These are phyloP conservation scores for Papilionanthe hybrid DNA, from an alignment of 116 monocot species.

Conservation along the genomic window DNA sequence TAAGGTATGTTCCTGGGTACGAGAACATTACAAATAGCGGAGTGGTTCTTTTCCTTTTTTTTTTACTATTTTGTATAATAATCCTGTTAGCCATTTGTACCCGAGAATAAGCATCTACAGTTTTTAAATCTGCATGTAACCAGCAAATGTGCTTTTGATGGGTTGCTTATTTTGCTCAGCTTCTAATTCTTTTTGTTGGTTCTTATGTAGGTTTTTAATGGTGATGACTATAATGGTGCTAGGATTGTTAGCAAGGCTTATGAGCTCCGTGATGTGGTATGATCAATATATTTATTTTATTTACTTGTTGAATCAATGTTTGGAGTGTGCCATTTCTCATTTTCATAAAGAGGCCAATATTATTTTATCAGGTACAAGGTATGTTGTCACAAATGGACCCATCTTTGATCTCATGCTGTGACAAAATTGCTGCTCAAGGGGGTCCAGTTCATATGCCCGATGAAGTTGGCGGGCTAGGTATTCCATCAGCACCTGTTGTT, in stretches of 20 bases:
- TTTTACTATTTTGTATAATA: background rate
- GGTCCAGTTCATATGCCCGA: conserved; percentile 56
- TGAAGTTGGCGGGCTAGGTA: conserved; percentile 33
- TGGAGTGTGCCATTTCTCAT: background rate
- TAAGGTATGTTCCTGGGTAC: conserved; percentile 41
- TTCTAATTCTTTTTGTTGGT: conserved; percentile 8
- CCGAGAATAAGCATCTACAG: background rate
- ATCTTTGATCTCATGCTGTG: conserved; percentile 76
- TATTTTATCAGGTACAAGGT: conserved; percentile 71
- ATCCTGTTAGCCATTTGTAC: background rate
- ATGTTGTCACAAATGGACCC: conserved; percentile 99
- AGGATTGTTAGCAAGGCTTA: conserved; percentile 94
- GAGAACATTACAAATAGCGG: background rate
- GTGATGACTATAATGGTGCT: conserved; percentile 84
- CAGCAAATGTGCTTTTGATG: background rate
- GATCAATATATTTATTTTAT: background rate
- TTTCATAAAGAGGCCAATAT: background rate
- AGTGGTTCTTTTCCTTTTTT: background rate
- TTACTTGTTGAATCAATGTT: conserved; percentile 1
- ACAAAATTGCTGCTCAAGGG: conserved; percentile 85
- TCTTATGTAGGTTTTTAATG: conserved; percentile 60
- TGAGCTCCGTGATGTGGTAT: conserved; percentile 92
- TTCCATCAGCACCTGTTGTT: conserved; percentile 62
- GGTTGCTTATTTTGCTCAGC: background rate
- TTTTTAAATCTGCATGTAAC: background rate